These are phyloP conservation scores for Sesbania bispinosa DNA, from an alignment of 306 rosid genomes.

Conservation along the genomic window DNA sequence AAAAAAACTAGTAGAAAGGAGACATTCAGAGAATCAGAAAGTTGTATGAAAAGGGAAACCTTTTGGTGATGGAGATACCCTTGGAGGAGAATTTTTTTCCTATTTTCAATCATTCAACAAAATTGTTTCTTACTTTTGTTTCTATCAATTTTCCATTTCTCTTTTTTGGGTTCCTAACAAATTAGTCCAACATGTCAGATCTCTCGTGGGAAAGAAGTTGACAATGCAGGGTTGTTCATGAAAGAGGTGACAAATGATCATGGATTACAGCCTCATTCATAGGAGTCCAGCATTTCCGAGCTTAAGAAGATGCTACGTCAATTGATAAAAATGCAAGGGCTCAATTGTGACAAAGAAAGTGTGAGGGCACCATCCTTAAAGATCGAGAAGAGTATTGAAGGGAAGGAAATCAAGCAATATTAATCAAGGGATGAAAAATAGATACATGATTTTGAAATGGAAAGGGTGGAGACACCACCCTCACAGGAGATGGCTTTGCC, in stretches of 20 bases:
- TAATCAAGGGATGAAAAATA: not conserved
- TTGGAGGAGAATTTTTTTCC: not conserved
- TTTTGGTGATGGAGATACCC: not conserved
- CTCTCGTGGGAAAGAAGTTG: no score
- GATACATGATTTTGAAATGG: not conserved
- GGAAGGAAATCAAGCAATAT: not conserved
- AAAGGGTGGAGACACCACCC: not conserved
- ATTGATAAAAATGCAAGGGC: not conserved
- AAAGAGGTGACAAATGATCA: not conserved
- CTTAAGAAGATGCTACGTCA: not conserved
- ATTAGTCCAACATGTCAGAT: not conserved
- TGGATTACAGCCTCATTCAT: not conserved
- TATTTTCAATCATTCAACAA: not conserved
- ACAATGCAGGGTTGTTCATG: not conserved
- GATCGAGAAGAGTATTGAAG: constrained; percentile 1
- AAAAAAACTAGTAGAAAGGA: no score
- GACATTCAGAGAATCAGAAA: no score
- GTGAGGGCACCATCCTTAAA: not conserved
- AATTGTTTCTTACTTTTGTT: not conserved
- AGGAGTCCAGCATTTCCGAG: not conserved
- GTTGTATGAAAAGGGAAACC: no score
- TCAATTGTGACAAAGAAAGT: not conserved
- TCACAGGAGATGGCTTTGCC: not conserved
- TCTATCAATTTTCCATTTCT: not conserved
- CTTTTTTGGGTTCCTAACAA: not conserved